Percentiles rank a stretch among this genome's conserved stretches.
phyloP scores from a whole-genome alignment of 805 yeast genomes.

The Wickerhamiella nectarea region DNA sequence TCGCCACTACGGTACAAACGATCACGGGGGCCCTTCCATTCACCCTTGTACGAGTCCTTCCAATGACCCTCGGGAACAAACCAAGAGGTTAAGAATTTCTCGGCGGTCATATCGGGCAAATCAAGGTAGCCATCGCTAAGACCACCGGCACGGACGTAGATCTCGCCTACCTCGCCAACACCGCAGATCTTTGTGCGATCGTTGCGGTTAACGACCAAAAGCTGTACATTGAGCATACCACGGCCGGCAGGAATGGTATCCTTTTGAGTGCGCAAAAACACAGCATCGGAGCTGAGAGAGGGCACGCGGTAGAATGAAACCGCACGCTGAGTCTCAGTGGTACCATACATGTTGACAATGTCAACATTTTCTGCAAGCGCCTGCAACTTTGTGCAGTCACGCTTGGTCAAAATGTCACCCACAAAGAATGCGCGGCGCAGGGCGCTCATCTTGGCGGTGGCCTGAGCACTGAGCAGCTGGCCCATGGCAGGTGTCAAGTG shows the following conservation, averaged over 20 bases:
- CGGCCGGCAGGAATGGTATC: slow-evolving; percentile 97
- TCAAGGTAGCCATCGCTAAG: slow-evolving; percentile 92
- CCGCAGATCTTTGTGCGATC: slow-evolving; percentile 88
- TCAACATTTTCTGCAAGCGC: slow-evolving; percentile 76
- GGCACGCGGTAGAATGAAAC: slow-evolving; percentile 88
- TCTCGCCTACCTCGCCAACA: slow-evolving; percentile 97
- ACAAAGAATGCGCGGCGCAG: slow-evolving; percentile 96
- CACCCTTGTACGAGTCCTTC: slow-evolving; percentile 31
- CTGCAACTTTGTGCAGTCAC: slow-evolving; percentile 90
- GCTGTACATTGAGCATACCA: slow-evolving; percentile 93
- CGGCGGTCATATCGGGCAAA: slow-evolving; percentile 72
- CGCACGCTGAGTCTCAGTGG: slow-evolving; percentile 97
- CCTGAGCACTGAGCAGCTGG: slow-evolving; percentile 90
- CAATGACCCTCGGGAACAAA: slow-evolving; percentile 57
- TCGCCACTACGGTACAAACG: slow-evolving; percentile 95
- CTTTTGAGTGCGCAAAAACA: slow-evolving; percentile 68
- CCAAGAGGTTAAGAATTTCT: slow-evolving; percentile 88
- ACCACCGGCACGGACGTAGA: slow-evolving; percentile 96
- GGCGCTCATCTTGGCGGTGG: slow-evolving; percentile 68
- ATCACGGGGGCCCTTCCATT: slow-evolving; percentile 92
- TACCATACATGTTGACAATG: slow-evolving; percentile 97
- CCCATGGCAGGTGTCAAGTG: slow-evolving; percentile 99
- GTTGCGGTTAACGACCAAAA: slow-evolving; percentile 81
- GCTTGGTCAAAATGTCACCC: slow-evolving; percentile 92
- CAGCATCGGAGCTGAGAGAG: slow-evolving; percentile 51